A percentile compares a stretch with the other conserved stretches of the same genome.
Evolutionary conservation across 1,284 basidiomycete species (phyloP).

Genomic region (Tranzscheliella williamsii): DNA sequence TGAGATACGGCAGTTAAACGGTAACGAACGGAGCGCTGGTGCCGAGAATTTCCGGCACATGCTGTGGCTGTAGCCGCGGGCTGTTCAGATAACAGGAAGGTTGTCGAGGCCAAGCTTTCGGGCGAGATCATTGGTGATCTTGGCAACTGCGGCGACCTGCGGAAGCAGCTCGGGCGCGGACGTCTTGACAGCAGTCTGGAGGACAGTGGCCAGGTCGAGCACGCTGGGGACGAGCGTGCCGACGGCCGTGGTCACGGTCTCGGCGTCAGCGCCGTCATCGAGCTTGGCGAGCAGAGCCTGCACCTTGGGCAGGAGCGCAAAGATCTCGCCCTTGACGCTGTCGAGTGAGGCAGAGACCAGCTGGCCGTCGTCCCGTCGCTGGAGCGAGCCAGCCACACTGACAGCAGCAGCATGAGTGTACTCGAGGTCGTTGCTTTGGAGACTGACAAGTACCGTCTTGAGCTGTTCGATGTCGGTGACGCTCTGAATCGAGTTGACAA

Average conservation of each 20-base stretch:
- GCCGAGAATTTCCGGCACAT: too few species aligned
- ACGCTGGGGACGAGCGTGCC: not conserved
- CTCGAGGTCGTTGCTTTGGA: not conserved
- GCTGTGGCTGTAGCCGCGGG: too few species aligned
- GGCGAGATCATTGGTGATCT: constrained; percentile 4
- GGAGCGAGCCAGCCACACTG: not conserved
- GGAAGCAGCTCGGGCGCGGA: not conserved
- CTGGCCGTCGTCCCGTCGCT: not conserved
- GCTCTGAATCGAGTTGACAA: not conserved
- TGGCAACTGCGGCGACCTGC: not conserved
- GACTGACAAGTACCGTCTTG: not conserved
- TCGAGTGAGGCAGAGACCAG: constrained; percentile 10
- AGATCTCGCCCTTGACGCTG: not conserved
- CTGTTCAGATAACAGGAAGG: too few species aligned
- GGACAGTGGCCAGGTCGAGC: not conserved
- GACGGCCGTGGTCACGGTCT: not conserved
- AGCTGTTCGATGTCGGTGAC: not conserved
- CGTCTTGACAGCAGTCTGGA: not conserved
- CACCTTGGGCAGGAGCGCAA: constrained; percentile 1
- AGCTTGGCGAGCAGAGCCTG: constrained; percentile 2
- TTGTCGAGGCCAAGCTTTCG: too few species aligned
- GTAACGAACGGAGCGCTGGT: too few species aligned
- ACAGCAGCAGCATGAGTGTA: not conserved
- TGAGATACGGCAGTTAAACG: too few species aligned
- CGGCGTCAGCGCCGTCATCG: not conserved